Conservation (phyloP, 345 rosid genomes). For the Citrus medica region DNA sequence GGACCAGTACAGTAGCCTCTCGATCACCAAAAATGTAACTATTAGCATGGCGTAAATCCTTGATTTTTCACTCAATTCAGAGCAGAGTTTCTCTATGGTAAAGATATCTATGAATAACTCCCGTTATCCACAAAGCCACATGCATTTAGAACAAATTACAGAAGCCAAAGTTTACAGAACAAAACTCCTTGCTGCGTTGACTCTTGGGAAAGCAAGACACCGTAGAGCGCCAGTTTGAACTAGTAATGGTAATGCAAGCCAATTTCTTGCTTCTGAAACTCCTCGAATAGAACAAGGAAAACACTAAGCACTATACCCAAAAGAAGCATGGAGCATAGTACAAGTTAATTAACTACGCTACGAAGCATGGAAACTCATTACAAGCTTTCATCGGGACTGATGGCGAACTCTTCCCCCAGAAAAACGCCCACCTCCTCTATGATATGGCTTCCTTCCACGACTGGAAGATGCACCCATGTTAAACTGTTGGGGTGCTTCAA, state of each 20-base stretch:
- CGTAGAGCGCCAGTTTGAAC: no score
- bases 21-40: no score
- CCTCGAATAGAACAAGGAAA: no score
- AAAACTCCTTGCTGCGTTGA: not conserved
- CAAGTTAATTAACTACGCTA: not conserved
- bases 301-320: not conserved
- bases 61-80: no score
- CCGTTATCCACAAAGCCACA: no score
- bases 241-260: no score
- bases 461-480: conserved; percentile 34
- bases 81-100: no score
- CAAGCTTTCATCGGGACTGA: conserved; percentile 15
- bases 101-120: no score
- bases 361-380: no score
- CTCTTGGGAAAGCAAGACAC: not conserved
- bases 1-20: no score
- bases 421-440: conserved; percentile 40
- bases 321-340: not conserved
- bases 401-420: conserved; percentile 41
- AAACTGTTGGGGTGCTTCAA: conserved; percentile 37
- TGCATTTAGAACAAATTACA: not conserved
- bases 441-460: conserved; percentile 40
- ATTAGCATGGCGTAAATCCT: no score
- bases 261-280: not conserved
- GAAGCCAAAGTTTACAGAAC: not conserved